These are phyloP conservation scores for Euphrasia confusa DNA, from an alignment of 257 asterid species.

Conservation along the genomic window DNA sequence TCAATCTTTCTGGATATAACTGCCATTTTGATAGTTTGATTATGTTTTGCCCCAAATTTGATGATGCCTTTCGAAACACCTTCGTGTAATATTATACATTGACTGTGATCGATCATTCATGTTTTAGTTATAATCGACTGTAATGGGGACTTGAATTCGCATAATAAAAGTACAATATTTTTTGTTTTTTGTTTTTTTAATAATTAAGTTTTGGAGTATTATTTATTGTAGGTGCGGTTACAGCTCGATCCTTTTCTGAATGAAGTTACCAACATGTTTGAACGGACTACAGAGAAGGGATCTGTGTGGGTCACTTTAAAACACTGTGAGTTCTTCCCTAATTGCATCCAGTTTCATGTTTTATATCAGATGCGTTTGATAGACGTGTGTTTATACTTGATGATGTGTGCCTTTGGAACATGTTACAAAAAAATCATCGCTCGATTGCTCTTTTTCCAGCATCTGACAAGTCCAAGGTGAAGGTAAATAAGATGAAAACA, in stretches of 20 bases:
- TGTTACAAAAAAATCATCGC: conserved; percentile 5
- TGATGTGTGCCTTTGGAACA: conserved; percentile 5
- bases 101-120: too few species aligned
- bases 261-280: conserved; percentile 77
- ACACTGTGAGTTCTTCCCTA: conserved; percentile 46
- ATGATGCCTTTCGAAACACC: too few species aligned
- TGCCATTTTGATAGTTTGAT: too few species aligned
- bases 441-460: conserved; percentile 37
- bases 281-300: conserved; percentile 71
- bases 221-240: conserved; percentile 52
- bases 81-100: too few species aligned
- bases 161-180: neutral
- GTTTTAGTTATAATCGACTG: too few species aligned
- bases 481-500: conserved; percentile 60
- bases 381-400: neutral
- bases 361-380: conserved; percentile 6
- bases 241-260: conserved; percentile 80
- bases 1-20: too few species aligned
- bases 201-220: neutral
- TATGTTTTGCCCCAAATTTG: too few species aligned
- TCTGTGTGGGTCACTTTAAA: conserved; percentile 88
- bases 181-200: neutral
- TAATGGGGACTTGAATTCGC: too few species aligned
- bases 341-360: conserved; percentile 4
- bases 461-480: conserved; percentile 70